Base-by-base conservation (phyloP, 1,284 basidiomycete species). In the Tilletia indica region DNA sequence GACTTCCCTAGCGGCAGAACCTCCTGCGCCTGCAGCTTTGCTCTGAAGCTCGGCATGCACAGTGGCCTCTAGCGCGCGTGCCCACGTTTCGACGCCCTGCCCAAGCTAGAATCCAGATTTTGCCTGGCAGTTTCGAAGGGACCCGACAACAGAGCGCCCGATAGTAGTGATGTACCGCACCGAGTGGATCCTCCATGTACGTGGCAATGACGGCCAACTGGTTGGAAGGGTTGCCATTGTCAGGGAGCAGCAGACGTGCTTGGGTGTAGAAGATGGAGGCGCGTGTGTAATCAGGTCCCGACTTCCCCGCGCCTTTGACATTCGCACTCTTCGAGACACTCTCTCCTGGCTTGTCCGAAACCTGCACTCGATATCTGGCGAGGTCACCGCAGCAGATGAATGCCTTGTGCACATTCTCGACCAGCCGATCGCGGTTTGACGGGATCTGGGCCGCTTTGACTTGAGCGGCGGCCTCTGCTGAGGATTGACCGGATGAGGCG, bases 321-420 rank as follows among this genome's bases (percentile, higher is more conserved):
- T 31, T 39, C 19, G 45, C n/a, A 4, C 19, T 47, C 9, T 16
- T 14, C 4, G 51, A 16, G 14, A 11, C 68, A 4, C 14, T 54
- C n/a, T 68, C 68, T 9, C 39, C 34, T 56, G 95, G 95, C 73
- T 93, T 89, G 82, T 98, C 95, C 16, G 61, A 39, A 34, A 64
- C 34, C 36, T 42, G 34, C 34, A 38, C 61, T 73, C 92, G 89
- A 85, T 99, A 99, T 45, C 96, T 88, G 74, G 93, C 92, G 63
- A 99, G 90, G 83, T 99, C 96, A 19, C 96, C 96, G 25, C 97
- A 88, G 84, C 91, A 97, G 39, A 97, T 91, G 68, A 98, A 87
- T 2, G 91, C 90, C 85, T 95, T 97, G 86, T 91, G 92, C 56
- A 96, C 86, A 58, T 93, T 74, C 3, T 90, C 76, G 66, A 80